Base-by-base conservation (phyloP, 2,329 filamentous ascomycete species). In the Thielaviopsis punctulata region DNA sequence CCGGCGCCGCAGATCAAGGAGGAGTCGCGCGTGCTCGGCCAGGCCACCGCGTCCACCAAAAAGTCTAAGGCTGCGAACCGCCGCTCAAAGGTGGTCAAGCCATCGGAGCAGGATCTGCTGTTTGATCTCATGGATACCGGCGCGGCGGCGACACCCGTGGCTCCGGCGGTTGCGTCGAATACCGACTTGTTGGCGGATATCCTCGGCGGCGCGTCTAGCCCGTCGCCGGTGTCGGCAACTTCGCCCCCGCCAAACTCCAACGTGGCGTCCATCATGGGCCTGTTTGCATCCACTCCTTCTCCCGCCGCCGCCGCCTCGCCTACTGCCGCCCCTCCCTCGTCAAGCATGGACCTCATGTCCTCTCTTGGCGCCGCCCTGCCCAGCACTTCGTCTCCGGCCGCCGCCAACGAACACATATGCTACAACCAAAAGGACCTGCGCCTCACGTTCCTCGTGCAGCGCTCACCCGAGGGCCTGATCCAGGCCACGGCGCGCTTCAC, bases 1-100 rank as follows among this genome's bases (percentile, higher is more conserved):
- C 92, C 92, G 7, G 79, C 92, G 1, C 92, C 92, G 8, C 90
- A 96, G 65, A 96, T 98, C 62, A 87, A 90, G 58, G 92, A 98
- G 64, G 87, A 94, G 64, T 90, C 92, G 52, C 77, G 90, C 55
- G 89, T 95, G 2, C 73, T 98, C 18, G 89, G 89, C 44, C 84
- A 90, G 61, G 82, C 87, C 1, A n/a, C n/a, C n/a, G 73, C 79
- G 1, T 62, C 65, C 27, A 65, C 66, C 55, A 81, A 80, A 65
- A 77, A 82, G 60, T 82, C 77, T 64, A 80, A 82, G 62, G 71
- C 77, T 48, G 74, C 79, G 55, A 86, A 84, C 63, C 79, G 87
- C 59, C 86, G 82, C 64, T 79, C 82, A 54, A 89, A 83, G 67
- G 75, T 80, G 24, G 74, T 82, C 57, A 92, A 94, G 67, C 84